Conservation (phyloP, 164 flowering plant species). For the Protea cynaroides region DNA sequence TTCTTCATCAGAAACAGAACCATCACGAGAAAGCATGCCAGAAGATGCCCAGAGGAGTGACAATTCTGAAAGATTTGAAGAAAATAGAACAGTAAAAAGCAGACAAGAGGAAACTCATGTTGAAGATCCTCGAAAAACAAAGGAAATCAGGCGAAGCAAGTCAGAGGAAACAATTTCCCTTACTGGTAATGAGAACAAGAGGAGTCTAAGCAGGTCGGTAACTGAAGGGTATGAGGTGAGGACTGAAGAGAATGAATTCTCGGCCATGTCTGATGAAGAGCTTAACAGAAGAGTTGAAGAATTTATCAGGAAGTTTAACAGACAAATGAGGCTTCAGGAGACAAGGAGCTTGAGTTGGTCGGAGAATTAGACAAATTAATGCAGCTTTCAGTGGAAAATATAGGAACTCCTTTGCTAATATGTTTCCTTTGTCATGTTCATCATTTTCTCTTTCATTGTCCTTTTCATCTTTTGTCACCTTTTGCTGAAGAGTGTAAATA, state of each 20-base stretch:
- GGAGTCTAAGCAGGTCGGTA: slow-evolving; percentile 11
- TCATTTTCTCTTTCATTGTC: background rate
- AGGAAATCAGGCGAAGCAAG: slow-evolving; percentile 12
- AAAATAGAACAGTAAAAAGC: background rate
- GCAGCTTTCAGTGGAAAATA: background rate
- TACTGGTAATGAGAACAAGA: slow-evolving; percentile 7
- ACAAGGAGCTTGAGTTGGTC: slow-evolving; percentile 3
- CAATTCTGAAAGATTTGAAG: background rate
- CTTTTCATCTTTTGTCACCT: background rate
- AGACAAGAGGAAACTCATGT: background rate
- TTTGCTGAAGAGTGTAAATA: background rate
- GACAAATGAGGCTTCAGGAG: slow-evolving; percentile 49
- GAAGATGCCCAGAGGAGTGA: background rate
- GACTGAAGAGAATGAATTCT: slow-evolving; percentile 27
- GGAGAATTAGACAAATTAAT: background rate
- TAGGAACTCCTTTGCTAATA: background rate
- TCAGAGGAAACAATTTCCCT: slow-evolving; percentile 13
- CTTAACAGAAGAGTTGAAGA: slow-evolving; percentile 59
- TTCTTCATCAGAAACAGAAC: background rate
- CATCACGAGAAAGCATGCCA: background rate
- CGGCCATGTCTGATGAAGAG: slow-evolving; percentile 48
- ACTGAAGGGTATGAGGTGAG: slow-evolving; percentile 11
- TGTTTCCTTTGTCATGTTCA: background rate
- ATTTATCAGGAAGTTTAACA: slow-evolving; percentile 47
- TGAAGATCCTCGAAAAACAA: background rate